A percentile compares a stretch with the other conserved stretches of the same genome.
phyloP scores from a whole-genome alignment of 2,329 filamentous ascomycete genomes.

The Nothophaeocryptopus gaeumannii region DNA sequence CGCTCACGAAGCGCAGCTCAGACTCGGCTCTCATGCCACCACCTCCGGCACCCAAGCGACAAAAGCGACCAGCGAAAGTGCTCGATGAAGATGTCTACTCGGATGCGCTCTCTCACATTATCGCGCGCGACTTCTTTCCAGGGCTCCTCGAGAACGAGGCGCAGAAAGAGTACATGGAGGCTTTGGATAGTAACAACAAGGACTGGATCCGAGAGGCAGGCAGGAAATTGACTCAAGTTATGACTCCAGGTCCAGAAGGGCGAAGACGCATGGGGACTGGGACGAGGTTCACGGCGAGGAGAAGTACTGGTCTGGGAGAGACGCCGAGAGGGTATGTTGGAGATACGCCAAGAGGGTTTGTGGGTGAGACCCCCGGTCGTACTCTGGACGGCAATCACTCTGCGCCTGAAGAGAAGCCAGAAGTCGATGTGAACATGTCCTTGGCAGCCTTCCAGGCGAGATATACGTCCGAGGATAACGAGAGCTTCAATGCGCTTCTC shows the following conservation, averaged over 20 bases:
- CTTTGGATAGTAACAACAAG: conserved; percentile 78
- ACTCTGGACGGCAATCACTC: conserved; percentile 45
- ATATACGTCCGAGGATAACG: conserved; percentile 97
- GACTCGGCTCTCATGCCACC: conserved; percentile 81
- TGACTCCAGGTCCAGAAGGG: conserved; percentile 68
- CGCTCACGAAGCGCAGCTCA: conserved; percentile 64
- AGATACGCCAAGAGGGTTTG: conserved; percentile 63
- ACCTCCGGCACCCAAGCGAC: conserved; percentile 78
- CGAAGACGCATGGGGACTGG: conserved; percentile 38
- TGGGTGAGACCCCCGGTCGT: conserved; percentile 65
- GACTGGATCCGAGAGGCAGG: conserved; percentile 84
- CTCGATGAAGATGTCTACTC: conserved; percentile 95
- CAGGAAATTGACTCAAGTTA: conserved; percentile 61
- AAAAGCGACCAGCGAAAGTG: conserved; percentile 83
- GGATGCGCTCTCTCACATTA: conserved; percentile 85
- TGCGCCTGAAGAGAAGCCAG: conserved; percentile 41
- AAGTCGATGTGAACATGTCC: conserved; percentile 73
- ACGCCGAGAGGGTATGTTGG: conserved; percentile 42
- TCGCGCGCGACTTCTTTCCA: conserved; percentile 94
- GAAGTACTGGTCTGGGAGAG: conserved; percentile 18
- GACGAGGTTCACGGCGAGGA: conserved; percentile 36
- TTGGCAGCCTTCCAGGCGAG: conserved; percentile 83
- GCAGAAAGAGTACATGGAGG: conserved; percentile 89
- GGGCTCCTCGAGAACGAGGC: conserved; percentile 81
- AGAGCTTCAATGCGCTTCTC: conserved; percentile 88